Percentiles rank a stretch among this genome's conserved stretches.
Conservation (phyloP, 352 stramenopile genomes). For the Globisporangium iwayamae region DNA sequence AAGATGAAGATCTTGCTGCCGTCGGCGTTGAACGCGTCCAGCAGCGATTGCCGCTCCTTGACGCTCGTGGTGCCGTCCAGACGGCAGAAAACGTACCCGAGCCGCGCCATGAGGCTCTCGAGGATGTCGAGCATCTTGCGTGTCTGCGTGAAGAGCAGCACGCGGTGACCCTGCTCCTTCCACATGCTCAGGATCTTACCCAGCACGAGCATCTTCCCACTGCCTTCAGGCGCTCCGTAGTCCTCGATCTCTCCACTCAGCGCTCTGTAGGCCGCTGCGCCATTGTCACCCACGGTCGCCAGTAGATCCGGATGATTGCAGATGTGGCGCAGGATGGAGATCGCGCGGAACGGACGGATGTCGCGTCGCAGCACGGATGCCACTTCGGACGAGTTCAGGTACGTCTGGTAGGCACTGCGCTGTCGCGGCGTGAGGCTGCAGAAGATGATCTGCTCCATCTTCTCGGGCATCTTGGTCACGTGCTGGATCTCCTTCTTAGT, state of each 20-base stretch:
- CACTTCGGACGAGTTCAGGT: slow-evolving; percentile 91
- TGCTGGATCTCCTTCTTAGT: slow-evolving; percentile 95
- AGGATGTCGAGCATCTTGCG: slow-evolving; percentile 98
- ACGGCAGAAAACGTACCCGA: slow-evolving; percentile 90
- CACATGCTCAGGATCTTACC: slow-evolving; percentile 94
- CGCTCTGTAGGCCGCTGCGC: neutral
- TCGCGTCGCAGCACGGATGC: slow-evolving; percentile 83
- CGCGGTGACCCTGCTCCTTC: slow-evolving; percentile 94
- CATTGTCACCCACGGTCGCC: slow-evolving; percentile 33
- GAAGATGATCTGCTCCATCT: slow-evolving; percentile 99
- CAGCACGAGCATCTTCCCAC: slow-evolving; percentile 97
- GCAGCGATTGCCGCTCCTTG: slow-evolving; percentile 88
- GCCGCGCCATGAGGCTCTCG: slow-evolving; percentile 84
- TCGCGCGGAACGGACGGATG: slow-evolving; percentile 87
- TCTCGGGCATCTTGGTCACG: slow-evolving; percentile 91
- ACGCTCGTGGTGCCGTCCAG: slow-evolving; percentile 97
- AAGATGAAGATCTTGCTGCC: slow-evolving; percentile 80
- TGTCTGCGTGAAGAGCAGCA: slow-evolving; percentile 98
- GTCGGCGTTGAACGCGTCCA: slow-evolving; percentile 95
- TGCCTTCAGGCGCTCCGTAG: slow-evolving; percentile 64
- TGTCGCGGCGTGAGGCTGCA: slow-evolving; percentile 91
- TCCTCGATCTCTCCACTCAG: slow-evolving; percentile 10
- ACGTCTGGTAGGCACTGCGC: slow-evolving; percentile 88
- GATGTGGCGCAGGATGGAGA: slow-evolving; percentile 96
- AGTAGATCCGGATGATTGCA: slow-evolving; percentile 98